phyloP scores from a whole-genome alignment of 768 basidiomycete genomes.

The Russula earlei region DNA sequence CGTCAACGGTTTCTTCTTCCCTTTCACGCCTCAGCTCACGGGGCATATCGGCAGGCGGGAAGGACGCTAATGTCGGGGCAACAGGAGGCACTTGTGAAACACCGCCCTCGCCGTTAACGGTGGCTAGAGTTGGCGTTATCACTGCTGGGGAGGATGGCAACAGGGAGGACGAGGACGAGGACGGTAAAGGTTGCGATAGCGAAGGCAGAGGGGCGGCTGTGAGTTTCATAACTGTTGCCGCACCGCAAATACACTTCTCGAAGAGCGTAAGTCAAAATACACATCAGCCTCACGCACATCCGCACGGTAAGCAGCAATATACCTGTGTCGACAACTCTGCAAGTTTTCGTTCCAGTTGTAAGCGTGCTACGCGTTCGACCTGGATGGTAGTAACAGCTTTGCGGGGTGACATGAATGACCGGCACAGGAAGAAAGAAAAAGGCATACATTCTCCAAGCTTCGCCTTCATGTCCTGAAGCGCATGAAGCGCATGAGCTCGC shows the following conservation, averaged over 20 bases:
- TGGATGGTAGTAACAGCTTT: background rate
- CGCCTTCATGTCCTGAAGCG: background rate
- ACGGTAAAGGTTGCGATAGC: background rate
- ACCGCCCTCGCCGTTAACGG: background rate
- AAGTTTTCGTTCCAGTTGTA: slow-evolving; percentile 1
- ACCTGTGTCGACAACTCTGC: slow-evolving; percentile 3
- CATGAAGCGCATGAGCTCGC: background rate
- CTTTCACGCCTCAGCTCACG: slow-evolving; percentile 1
- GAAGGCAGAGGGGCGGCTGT: background rate
- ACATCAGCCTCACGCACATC: background rate
- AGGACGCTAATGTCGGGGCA: background rate
- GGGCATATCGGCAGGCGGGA: background rate
- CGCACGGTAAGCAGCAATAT: background rate
- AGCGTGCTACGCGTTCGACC: background rate
- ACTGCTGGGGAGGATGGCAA: background rate
- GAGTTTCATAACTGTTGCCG: background rate
- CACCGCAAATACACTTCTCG: slow-evolving; percentile 10
- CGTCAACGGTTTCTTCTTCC: background rate
- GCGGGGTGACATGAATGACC: background rate
- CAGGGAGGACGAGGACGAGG: background rate
- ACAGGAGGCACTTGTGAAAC: background rate
- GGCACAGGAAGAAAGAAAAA: background rate
- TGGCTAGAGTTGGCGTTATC: background rate
- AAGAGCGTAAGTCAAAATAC: background rate
- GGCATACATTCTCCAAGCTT: slow-evolving; percentile 3